A percentile compares a stretch with the other conserved stretches of the same genome.
Evolutionary conservation across 164 flowering plant genomes (phyloP).

Genomic region (Chimonanthus praecox): DNA sequence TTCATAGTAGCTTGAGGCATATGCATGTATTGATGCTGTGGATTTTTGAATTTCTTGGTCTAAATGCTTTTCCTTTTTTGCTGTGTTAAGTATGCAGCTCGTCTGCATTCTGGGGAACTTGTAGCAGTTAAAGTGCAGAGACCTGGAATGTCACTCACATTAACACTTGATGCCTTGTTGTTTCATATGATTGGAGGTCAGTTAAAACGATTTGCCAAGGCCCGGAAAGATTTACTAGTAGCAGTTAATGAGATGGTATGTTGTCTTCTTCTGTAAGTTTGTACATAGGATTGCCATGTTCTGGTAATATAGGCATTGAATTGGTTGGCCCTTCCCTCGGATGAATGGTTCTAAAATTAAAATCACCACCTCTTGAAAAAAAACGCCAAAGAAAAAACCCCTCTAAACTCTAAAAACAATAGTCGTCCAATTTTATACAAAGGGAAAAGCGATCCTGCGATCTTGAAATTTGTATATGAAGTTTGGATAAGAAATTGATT

Average conservation of each 20-base stretch:
- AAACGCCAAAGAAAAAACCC: too few species aligned
- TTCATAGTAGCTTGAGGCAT: too few species aligned
- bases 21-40: background rate
- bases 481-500: too few species aligned
- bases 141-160: conserved; percentile 75
- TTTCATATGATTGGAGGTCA: conserved; percentile 96
- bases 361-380: too few species aligned
- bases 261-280: conserved; percentile 1
- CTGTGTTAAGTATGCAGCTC: conserved; percentile 80
- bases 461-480: too few species aligned
- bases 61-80: conserved; percentile 21
- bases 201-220: conserved; percentile 87
- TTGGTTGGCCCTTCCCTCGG: too few species aligned
- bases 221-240: conserved; percentile 85
- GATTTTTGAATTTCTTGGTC: conserved; percentile 4
- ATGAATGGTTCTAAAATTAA: too few species aligned
- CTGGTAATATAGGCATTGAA: too few species aligned
- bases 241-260: conserved; percentile 96
- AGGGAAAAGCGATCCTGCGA: too few species aligned
- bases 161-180: conserved; percentile 90
- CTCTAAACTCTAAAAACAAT: too few species aligned
- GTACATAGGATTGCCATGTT: too few species aligned
- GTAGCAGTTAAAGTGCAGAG: conserved; percentile 99
- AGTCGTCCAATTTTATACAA: too few species aligned
- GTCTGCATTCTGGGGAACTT: conserved; percentile 88